Conservation (phyloP, 2,329 filamentous ascomycete genomes). For the Diaporthe vaccinii region DNA sequence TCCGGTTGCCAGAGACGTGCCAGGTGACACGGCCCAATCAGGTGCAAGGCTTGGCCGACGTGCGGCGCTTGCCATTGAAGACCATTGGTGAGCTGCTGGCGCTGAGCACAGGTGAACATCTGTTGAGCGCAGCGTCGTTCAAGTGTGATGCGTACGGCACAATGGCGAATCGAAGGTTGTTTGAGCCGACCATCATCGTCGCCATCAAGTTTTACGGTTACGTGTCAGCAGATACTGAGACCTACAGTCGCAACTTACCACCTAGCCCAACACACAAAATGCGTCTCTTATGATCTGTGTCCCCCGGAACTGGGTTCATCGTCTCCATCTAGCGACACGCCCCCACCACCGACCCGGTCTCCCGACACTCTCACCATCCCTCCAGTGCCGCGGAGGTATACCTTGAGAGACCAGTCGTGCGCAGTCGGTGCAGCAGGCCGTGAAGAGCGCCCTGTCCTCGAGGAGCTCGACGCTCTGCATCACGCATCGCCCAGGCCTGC, state of each 20-base stretch:
- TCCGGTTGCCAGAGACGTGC: not conserved
- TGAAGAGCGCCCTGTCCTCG: constrained; percentile 13
- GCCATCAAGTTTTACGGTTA: not conserved
- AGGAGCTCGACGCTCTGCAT: not conserved
- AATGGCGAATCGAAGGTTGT: not conserved
- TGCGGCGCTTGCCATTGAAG: not conserved
- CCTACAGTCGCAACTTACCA: not conserved
- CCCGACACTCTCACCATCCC: not conserved
- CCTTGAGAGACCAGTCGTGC: not conserved
- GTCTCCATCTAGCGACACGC: not conserved
- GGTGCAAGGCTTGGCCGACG: not conserved
- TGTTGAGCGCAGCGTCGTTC: not conserved
- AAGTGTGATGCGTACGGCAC: not conserved
- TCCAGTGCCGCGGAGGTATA: not conserved
- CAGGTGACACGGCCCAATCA: too few species aligned
- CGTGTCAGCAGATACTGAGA: not conserved
- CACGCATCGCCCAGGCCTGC: constrained; percentile 6
- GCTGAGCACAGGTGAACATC: not conserved
- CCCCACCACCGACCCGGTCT: not conserved
- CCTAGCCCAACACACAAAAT: not conserved
- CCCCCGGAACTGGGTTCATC: not conserved
- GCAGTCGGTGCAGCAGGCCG: constrained; percentile 30
- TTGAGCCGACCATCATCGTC: not conserved
- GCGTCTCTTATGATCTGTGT: not conserved
- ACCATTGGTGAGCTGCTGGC: not conserved